Percentiles rank a stretch among this genome's conserved stretches.
These are phyloP conservation scores for Prosopis cineraria DNA, from an alignment of 306 rosid genomes.

Conservation along the genomic window DNA sequence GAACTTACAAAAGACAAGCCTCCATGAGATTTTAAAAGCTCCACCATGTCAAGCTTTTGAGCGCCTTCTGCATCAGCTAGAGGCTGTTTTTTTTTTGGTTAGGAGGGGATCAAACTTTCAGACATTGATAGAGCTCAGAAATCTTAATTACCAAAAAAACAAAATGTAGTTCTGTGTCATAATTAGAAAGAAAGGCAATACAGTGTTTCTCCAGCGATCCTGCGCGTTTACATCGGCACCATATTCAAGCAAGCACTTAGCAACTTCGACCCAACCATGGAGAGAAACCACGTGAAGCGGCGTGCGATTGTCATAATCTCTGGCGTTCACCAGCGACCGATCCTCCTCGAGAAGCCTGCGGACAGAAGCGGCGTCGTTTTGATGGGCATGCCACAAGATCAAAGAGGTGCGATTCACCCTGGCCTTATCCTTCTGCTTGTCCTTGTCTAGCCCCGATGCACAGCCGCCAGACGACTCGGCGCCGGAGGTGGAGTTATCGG, in stretches of 20 bases:
- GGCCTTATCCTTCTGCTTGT: slow-evolving; percentile 71
- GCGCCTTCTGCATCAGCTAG: slow-evolving; percentile 98
- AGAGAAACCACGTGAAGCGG: slow-evolving; percentile 91
- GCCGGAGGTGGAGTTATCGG: slow-evolving; percentile 35
- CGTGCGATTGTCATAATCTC: slow-evolving; percentile 87
- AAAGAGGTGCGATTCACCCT: slow-evolving; percentile 78
- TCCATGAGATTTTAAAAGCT: slow-evolving; percentile 72
- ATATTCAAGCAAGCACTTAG: slow-evolving; percentile 63
- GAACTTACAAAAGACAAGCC: slow-evolving; percentile 80
- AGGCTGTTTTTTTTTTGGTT: too few relatives aligned
- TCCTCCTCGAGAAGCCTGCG: slow-evolving; percentile 90
- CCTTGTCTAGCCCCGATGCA: slow-evolving; percentile 32
- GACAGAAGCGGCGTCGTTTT: slow-evolving; percentile 69
- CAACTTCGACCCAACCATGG: slow-evolving; percentile 85
- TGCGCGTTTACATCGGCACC: slow-evolving; percentile 95
- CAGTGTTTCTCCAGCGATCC: slow-evolving; percentile 97
- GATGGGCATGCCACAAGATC: slow-evolving; percentile 92
- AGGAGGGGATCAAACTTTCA: slow-evolving; percentile 20
- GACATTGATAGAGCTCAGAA: background rate
- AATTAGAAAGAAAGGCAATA: slow-evolving; percentile 29
- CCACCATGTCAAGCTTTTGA: slow-evolving; percentile 54
- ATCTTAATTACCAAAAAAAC: slow-evolving; percentile 2
- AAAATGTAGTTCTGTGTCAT: background rate
- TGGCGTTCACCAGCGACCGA: slow-evolving; percentile 67
- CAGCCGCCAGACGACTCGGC: slow-evolving; percentile 29